Percentiles rank a stretch among this genome's conserved stretches.
phyloP scores from a whole-genome alignment of 164 flowering plant species.

The Amborella trichopoda region DNA sequence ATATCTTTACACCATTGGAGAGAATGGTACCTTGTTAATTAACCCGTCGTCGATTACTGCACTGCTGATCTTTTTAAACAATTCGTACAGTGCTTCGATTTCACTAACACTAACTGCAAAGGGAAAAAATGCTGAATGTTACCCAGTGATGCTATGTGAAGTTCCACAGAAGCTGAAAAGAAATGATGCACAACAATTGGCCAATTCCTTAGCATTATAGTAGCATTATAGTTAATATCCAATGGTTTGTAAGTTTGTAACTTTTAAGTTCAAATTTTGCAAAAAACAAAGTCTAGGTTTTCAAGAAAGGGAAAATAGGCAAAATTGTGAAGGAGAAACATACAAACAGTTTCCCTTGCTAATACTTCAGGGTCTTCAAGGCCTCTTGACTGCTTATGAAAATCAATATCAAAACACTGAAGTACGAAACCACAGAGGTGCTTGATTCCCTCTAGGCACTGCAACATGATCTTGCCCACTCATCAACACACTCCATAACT shows the following conservation, averaged over 20 bases:
- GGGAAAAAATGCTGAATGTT: too few relatives aligned
- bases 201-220: too few relatives aligned
- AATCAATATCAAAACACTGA: constrained; percentile 42
- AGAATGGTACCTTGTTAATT: constrained; percentile 63
- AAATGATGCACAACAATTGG: too few relatives aligned
- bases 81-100: constrained; percentile 53
- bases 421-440: constrained; percentile 32
- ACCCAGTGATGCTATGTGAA: too few relatives aligned
- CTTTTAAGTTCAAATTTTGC: too few relatives aligned
- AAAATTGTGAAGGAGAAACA: constrained; percentile 14
- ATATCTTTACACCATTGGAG: too few relatives aligned
- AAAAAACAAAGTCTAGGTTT: too few relatives aligned
- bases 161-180: too few relatives aligned
- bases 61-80: constrained; percentile 57
- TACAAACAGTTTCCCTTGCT: constrained; percentile 70
- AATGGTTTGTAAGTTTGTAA: too few relatives aligned
- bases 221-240: too few relatives aligned
- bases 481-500: constrained; percentile 1
- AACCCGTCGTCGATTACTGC: constrained; percentile 58
- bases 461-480: constrained; percentile 33
- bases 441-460: constrained; percentile 60
- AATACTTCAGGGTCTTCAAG: constrained; percentile 54
- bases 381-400: constrained; percentile 34
- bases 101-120: constrained; percentile 60
- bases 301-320: too few relatives aligned